phyloP scores from a whole-genome alignment of 225 moss, liverwort and hornwort species.

The Marchantia paleacea region DNA sequence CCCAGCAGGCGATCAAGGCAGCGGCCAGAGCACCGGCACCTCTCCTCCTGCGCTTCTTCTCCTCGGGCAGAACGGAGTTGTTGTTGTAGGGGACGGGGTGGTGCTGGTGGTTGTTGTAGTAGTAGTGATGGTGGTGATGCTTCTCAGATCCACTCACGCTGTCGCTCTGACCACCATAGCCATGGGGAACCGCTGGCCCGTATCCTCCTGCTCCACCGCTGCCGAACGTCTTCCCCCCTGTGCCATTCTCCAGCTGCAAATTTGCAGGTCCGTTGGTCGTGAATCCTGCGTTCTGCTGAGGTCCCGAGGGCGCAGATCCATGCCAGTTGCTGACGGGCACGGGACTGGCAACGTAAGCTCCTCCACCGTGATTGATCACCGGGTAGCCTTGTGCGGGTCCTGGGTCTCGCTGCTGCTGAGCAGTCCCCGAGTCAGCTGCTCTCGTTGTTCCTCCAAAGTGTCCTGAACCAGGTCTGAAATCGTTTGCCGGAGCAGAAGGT shows the following conservation, averaged over 20 bases:
- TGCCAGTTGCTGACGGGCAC: neutral
- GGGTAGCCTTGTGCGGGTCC: neutral
- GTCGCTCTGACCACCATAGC: neutral
- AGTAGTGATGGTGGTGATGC: conserved; percentile 32
- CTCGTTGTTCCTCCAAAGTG: neutral
- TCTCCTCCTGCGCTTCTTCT: conserved; percentile 30
- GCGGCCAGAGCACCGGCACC: conserved; percentile 34
- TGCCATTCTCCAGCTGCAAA: neutral
- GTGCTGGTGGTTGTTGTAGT: neutral
- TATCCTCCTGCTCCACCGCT: neutral
- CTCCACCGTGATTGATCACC: neutral
- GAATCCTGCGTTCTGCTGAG: neutral
- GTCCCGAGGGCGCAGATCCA: neutral
- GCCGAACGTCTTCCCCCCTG: neutral
- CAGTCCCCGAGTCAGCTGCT: neutral
- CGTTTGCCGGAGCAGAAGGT: conserved; percentile 1
- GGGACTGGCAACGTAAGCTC: conserved; percentile 3
- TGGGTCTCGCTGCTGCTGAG: neutral
- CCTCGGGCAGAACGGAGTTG: conserved; percentile 3
- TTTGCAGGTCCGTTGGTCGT: neutral
- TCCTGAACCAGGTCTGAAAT: neutral
- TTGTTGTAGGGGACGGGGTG: conserved; percentile 11
- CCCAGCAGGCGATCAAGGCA: conserved; percentile 44
- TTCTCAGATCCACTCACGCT: conserved; percentile 9
- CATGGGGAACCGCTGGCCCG: neutral